These are phyloP conservation scores for Aspergillus caelatus DNA, from an alignment of 2,329 filamentous ascomycete species.

Conservation along the genomic window DNA sequence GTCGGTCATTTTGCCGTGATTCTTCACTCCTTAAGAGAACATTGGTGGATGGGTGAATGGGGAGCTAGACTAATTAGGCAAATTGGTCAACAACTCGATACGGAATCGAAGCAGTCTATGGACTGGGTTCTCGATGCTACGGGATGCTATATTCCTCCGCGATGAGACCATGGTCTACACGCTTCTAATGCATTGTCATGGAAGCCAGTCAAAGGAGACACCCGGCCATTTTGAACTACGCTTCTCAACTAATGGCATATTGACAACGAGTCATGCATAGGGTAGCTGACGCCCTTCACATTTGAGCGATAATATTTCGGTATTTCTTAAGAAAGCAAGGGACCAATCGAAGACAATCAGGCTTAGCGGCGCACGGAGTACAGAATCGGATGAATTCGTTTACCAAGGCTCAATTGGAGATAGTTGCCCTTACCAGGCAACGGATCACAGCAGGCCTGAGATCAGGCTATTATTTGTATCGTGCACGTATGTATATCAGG, in stretches of 20 bases:
- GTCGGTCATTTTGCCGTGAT: conserved; percentile 49
- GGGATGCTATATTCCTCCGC: conserved; percentile 28
- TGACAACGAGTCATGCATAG: neutral
- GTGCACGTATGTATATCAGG: neutral
- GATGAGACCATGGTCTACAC: conserved; percentile 7
- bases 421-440: neutral
- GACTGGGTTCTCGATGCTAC: conserved; percentile 40
- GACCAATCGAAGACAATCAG: neutral
- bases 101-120: conserved; percentile 32
- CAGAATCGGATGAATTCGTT: neutral
- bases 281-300: neutral
- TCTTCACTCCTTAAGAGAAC: conserved; percentile 61
- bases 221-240: too few species aligned
- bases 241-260: neutral
- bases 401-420: neutral
- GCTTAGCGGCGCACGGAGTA: neutral
- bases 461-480: neutral
- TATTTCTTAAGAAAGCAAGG: neutral
- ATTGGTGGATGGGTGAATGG: conserved; percentile 73
- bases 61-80: conserved; percentile 67
- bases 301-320: neutral
- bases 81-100: conserved; percentile 42
- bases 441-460: neutral
- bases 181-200: neutral
- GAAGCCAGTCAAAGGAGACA: neutral